Conservation (phyloP, 768 basidiomycete genomes). For the Pisolithus marmoratus region DNA sequence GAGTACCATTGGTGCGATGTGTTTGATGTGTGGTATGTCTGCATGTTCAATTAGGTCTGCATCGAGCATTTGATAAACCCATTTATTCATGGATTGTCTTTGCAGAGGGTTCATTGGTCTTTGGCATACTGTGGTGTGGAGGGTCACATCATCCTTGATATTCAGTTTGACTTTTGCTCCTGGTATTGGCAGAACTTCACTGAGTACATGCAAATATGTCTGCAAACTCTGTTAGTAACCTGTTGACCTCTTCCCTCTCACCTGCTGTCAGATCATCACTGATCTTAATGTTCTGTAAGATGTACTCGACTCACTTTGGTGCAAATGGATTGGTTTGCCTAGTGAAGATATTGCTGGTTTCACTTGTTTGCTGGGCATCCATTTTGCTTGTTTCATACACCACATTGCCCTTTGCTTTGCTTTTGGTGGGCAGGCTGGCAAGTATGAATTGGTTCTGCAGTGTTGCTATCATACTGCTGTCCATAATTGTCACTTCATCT, state of each 20-base stretch:
- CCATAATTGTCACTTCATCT: constrained; percentile 4
- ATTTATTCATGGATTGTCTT: not conserved
- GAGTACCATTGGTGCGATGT: constrained; percentile 23
- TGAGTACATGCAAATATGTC: constrained; percentile 37
- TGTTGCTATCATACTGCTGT: not conserved
- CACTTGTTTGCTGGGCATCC: not conserved
- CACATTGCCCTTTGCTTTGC: not conserved
- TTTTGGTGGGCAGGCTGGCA: not conserved
- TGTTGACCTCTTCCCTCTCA: constrained; percentile 17
- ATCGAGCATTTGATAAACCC: not conserved
- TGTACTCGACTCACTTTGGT: constrained; percentile 10
- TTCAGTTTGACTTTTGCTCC: not conserved
- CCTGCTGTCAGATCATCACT: constrained; percentile 24
- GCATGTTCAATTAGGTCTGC: not conserved
- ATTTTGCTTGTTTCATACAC: not conserved
- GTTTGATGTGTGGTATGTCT: not conserved
- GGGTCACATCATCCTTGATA: not conserved
- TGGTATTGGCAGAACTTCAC: constrained; percentile 30
- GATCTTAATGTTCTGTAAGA: constrained; percentile 16
- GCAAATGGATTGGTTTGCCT: not conserved
- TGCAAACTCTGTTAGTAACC: constrained; percentile 25
- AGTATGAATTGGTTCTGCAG: not conserved
- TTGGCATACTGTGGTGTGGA: not conserved
- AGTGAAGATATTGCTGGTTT: not conserved
- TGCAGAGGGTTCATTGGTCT: not conserved